Evolutionary conservation across 176 grass and related monocot genomes (phyloP), one percentile per base, ranked within the genome.

Genomic region (Zizania latifolia): DNA sequence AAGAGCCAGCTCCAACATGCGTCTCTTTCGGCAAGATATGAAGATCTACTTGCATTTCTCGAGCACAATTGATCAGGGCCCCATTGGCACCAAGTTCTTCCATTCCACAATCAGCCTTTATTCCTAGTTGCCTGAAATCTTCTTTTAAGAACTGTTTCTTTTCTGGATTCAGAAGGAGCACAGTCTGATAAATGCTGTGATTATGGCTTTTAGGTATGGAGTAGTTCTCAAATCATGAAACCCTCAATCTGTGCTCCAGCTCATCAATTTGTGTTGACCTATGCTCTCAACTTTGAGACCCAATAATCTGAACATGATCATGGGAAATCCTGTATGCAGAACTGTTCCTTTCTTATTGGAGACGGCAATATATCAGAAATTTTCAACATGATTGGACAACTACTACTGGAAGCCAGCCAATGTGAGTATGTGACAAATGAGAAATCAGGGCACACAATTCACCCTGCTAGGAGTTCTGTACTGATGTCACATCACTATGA

Each of bases 21-120:
- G 77, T 85, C 66, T 55, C 72, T 85, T 66, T 85, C 82, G 54
- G 65, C 0, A 53, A 36, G 85, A 87, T 83, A 79, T 87, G 50
- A 34, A 83, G 80, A 87, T 87, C 85, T 74, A 74, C 60, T 61
- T 83, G 80, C 69, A 83, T 87, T n/a, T 83, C 71, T 45, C 37
- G 32, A 78, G 85, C 85, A 78, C 68, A 68, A 78, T 62, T 63
- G 9, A 24, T 32, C 26, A 61, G 74, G 74, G 80, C 33, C 79
- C 79, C 74, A 87, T 76, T 41, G 58, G 67, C 60, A 83, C 72
- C 68, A 43, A 37, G 50, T 83, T 40, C 84, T 28, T 62, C 32
- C 51, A 41, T 83, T 82, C 79, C 13, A 51, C 61, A 44, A 30
- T 64, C 65, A 81, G 48, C 64, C 63, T 86, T 56, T 41, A 26